Evolutionary conservation across 2,329 filamentous ascomycete species (phyloP).

Genomic region (Amylocarpus encephaloides): DNA sequence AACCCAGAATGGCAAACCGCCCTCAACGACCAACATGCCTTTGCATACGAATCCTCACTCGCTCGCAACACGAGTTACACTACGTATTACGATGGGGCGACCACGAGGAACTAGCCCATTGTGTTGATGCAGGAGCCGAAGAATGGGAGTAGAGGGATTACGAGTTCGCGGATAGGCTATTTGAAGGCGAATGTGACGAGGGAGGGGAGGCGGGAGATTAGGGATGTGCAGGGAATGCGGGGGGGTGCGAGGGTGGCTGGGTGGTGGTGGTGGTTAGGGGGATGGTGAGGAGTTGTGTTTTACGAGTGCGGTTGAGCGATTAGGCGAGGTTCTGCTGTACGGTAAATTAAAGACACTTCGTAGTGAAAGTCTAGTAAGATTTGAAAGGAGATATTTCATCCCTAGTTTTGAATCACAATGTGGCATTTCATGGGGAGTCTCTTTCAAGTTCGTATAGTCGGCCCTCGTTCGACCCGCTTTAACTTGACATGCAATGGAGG

Average conservation of each 20-base stretch:
- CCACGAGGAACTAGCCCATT: constrained; percentile 8
- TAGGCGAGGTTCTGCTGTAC: no score
- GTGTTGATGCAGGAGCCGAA: constrained; percentile 3
- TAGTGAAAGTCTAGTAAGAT: no score
- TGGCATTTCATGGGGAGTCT: neutral
- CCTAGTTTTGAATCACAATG: neutral
- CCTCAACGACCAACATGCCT: no score
- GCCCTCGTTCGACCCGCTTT: neutral
- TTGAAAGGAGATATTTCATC: neutral
- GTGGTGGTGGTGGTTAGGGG: constrained; percentile 1
- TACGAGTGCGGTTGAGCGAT: no score
- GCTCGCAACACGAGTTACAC: constrained; percentile 3
- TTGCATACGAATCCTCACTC: no score
- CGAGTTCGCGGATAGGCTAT: constrained; percentile 4
- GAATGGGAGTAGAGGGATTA: neutral
- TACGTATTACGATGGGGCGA: constrained; percentile 4
- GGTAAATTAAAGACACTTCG: no score
- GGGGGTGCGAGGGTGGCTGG: neutral
- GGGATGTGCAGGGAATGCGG: constrained; percentile 4
- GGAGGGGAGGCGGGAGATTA: constrained; percentile 5
- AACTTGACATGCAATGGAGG: neutral
- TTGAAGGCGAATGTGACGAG: constrained; percentile 7
- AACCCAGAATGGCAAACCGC: no score
- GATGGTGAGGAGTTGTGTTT: neutral
- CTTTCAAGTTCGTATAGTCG: neutral